Evolutionary conservation across 192 early-diverging fungal genomes (phyloP), one percentile per base, ranked within the genome.

Genomic region (Jimgerdemannia lactiflua): DNA sequence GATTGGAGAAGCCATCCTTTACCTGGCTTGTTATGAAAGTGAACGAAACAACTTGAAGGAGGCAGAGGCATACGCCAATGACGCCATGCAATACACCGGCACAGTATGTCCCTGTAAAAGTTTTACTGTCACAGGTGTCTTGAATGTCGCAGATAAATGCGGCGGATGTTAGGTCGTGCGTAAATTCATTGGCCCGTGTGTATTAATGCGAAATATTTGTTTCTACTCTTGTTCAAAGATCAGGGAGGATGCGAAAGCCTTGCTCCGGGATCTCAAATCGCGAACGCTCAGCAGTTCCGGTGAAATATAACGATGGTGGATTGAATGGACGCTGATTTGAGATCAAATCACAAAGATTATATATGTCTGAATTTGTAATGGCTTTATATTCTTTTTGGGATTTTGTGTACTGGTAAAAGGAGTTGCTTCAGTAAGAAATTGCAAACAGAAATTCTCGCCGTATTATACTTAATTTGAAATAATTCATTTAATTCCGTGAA

Each of bases 31-130:
- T 10, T 73, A 78, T 64, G 73, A 79, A 72, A 79, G 80, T 39
- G 78, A 82, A 11, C 67, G 78, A 42, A 76, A 78, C 14, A 77
- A 84, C 11, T 80, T 75, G 3, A 63, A 74, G 2, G 71, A 86
- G 29, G 89, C 89, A 11, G 80, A 82, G 71, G 78, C 72, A 9
- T 74, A 79, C 70, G 83, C 80, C 67, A 77, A 79, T 44, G 75
- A 71, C 39, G 84, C 71, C 6, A 63, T 77, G 11, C 77, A 79
- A 4, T 76, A 84, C 65, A 43, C 77, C 42, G 68, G 65, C 18
- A 74, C 77, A 39, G 84, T 83, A 43, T 71, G 69, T 39, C 72
- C 75, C n/a, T 82, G 78, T 67, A 67, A 8, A 74, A 84, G 39
- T 77, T 72, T 2, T 66, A 81, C 73, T 71, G 74, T 17, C 76